Evolutionary conservation across 2,329 filamentous ascomycete genomes (phyloP).

Genomic region (Calonectria honghensis): DNA sequence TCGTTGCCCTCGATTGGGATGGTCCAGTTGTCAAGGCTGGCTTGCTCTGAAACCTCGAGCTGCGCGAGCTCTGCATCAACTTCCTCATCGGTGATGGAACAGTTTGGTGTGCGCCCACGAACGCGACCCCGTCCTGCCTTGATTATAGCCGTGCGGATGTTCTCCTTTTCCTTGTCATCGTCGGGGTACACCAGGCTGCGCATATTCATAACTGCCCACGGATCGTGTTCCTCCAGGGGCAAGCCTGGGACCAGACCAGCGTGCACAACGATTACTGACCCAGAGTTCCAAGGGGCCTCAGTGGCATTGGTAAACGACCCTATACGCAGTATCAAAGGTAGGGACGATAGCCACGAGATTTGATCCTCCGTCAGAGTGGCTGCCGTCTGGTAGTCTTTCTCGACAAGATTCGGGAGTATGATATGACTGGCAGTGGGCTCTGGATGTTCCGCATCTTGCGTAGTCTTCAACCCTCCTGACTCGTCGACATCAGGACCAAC

Average conservation of each 20-base stretch:
- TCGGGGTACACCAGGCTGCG: conserved; percentile 78
- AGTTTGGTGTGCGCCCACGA: conserved; percentile 34
- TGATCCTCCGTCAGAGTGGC: conserved; percentile 37
- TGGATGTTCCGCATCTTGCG: not conserved
- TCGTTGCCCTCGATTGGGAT: conserved; percentile 45
- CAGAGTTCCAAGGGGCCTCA: conserved; percentile 46
- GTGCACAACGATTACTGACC: conserved; percentile 78
- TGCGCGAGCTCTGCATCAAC: conserved; percentile 18
- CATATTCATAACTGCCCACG: conserved; percentile 91
- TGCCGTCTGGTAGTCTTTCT: conserved; percentile 47
- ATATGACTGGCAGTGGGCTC: not conserved
- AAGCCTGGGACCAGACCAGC: conserved; percentile 86
- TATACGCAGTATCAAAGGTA: conserved; percentile 45
- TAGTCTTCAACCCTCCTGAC: not conserved
- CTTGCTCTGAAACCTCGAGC: not conserved
- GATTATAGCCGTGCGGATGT: conserved; percentile 33
- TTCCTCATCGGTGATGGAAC: conserved; percentile 14
- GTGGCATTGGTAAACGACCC: conserved; percentile 14
- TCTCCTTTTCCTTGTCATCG: conserved; percentile 16
- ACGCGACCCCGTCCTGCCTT: conserved; percentile 45
- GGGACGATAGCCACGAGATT: conserved; percentile 42
- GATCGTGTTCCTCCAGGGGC: conserved; percentile 80
- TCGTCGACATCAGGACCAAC: no score
- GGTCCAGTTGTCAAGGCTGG: not conserved
- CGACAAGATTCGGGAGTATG: conserved; percentile 34